Evolutionary conservation across 192 early-diverging fungal species (phyloP).

Genomic region (Umbelopsis vinacea): DNA sequence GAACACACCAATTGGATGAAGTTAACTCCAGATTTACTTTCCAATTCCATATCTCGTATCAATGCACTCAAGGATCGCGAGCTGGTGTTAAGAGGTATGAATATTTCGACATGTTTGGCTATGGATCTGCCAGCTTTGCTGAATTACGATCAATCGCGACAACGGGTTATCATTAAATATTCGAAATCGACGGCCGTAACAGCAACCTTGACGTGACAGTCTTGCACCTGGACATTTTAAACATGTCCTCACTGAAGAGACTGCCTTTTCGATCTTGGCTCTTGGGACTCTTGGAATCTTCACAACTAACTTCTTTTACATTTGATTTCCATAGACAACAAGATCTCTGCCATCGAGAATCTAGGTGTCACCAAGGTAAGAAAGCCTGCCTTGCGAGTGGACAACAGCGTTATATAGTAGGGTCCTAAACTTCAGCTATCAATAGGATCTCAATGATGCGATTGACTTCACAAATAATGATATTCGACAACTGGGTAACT

Average conservation of each 20-base stretch:
- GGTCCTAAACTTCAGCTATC: background rate
- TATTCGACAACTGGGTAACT: conserved; percentile 82
- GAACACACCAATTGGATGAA: conserved; percentile 57
- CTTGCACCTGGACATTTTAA: too few relatives aligned
- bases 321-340: conserved; percentile 59
- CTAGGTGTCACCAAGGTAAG: conserved; percentile 88
- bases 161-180: background rate
- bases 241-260: too few relatives aligned
- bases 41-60: conserved; percentile 67
- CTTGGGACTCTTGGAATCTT: background rate
- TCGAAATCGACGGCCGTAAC: too few relatives aligned
- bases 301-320: background rate
- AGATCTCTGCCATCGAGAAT: conserved; percentile 94
- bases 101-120: background rate
- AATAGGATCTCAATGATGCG: conserved; percentile 86
- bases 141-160: background rate
- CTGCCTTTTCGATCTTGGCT: too few relatives aligned
- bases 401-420: background rate
- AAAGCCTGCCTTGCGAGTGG: background rate
- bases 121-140: background rate
- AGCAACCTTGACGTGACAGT: too few relatives aligned
- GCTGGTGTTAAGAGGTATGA: conserved; percentile 84
- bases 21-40: conserved; percentile 75
- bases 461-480: conserved; percentile 95
- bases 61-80: conserved; percentile 92